Conservation (phyloP, 2,329 filamentous ascomycete genomes). For the Didymella segeticola region DNA sequence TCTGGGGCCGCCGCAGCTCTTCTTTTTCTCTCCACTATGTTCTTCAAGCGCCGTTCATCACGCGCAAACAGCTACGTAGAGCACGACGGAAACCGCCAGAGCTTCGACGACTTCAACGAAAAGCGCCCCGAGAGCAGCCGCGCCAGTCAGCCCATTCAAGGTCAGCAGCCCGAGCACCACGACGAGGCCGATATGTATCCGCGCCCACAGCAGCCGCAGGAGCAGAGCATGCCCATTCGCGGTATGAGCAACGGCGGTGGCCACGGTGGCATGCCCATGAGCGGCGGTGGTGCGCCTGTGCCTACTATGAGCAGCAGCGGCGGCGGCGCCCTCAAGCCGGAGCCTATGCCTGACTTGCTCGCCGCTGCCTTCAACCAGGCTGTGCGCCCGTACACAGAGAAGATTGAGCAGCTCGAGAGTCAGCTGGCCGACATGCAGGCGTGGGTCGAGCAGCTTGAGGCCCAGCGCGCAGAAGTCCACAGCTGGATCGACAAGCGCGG, state of each 20-base stretch:
- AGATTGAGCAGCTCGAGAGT: conserved; percentile 59
- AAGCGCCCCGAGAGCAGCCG: conserved; percentile 50
- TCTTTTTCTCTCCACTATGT: conserved; percentile 47
- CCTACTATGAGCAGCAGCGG: conserved; percentile 26
- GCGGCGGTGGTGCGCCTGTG: conserved; percentile 31
- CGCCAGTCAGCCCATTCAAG: conserved; percentile 33
- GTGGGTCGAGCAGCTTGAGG: conserved; percentile 60
- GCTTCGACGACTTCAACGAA: conserved; percentile 51
- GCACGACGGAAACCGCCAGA: conserved; percentile 50
- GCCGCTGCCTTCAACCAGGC: conserved; percentile 62
- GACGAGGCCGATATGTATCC: conserved; percentile 53
- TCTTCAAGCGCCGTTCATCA: conserved; percentile 59
- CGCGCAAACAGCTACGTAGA: conserved; percentile 58
- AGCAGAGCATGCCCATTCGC: conserved; percentile 34
- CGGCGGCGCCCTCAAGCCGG: conserved; percentile 37
- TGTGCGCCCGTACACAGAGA: conserved; percentile 59
- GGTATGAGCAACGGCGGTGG: conserved; percentile 24
- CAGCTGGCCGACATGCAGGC: conserved; percentile 59
- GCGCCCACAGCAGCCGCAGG: conserved; percentile 52
- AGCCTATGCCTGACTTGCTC: conserved; percentile 59
- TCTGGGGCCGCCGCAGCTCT: conserved; percentile 23
- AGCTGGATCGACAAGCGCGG: conserved; percentile 64
- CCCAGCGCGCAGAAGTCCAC: conserved; percentile 59
- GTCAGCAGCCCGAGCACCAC: conserved; percentile 5
- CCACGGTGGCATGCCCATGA: conserved; percentile 31